Evolutionary conservation across 495 filamentous ascomycete genomes (phyloP).

Genomic region (Penicillium cataractarum): DNA sequence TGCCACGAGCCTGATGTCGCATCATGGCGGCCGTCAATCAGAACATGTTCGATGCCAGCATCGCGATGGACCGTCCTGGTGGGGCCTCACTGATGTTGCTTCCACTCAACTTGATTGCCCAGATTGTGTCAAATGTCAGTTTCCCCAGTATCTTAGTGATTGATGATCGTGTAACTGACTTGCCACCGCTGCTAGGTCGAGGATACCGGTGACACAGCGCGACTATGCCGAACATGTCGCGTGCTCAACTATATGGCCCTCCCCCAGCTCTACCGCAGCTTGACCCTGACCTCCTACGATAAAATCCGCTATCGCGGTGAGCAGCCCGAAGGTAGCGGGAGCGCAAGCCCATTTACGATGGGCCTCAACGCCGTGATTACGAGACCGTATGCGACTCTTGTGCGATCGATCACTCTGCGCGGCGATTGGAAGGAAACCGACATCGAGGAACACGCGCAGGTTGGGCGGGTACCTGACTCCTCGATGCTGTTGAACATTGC

Average conservation of each 20-base stretch:
- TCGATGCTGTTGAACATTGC: constrained; percentile 66
- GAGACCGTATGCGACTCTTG: constrained; percentile 53
- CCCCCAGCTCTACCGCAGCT: constrained; percentile 60
- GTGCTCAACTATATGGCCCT: constrained; percentile 68
- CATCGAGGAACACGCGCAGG: constrained; percentile 57
- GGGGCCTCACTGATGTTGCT: constrained; percentile 48
- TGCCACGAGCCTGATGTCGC: constrained; percentile 37
- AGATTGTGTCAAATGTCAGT: constrained; percentile 57
- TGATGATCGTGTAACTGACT: constrained; percentile 18
- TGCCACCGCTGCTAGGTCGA: constrained; percentile 42
- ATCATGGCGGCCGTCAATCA: constrained; percentile 51
- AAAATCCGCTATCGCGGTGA: constrained; percentile 63
- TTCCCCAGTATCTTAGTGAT: not conserved
- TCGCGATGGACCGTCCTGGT: constrained; percentile 37
- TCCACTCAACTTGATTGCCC: constrained; percentile 61
- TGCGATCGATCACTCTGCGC: constrained; percentile 55
- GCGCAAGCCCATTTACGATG: constrained; percentile 64
- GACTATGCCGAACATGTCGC: constrained; percentile 62
- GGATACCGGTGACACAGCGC: constrained; percentile 58
- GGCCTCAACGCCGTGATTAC: constrained; percentile 64
- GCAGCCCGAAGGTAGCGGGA: constrained; percentile 62
- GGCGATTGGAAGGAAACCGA: constrained; percentile 63
- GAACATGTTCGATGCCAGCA: constrained; percentile 52
- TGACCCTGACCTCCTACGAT: constrained; percentile 62
- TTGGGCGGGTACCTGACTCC: constrained; percentile 63